A percentile compares a stretch with the other conserved stretches of the same genome.
These are phyloP conservation scores for Porphyra umbilicalis DNA, from an alignment of 31 red algal genomes.

Conservation along the genomic window DNA sequence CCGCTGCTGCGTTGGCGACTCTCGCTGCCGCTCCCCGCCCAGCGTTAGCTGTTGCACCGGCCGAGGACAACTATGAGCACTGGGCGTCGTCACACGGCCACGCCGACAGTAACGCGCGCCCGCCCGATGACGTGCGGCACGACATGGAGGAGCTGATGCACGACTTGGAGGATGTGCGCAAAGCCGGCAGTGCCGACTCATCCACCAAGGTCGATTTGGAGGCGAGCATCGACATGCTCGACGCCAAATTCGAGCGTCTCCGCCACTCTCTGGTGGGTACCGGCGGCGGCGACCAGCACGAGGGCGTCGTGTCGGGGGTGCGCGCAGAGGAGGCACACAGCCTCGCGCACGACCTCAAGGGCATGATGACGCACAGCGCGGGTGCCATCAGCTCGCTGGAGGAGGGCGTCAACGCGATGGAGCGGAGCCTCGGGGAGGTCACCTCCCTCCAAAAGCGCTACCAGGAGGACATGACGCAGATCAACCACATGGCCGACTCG, in stretches of 20 bases:
- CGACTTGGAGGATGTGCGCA: background rate
- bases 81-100: background rate
- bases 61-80: background rate
- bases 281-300: background rate
- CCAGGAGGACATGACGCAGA: background rate
- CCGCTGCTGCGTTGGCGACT: background rate
- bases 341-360: background rate
- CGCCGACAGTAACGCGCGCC: background rate
- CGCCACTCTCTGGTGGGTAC: background rate
- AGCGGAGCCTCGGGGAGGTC: background rate
- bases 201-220: background rate
- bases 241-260: background rate
- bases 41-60: background rate
- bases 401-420: background rate
- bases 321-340: background rate
- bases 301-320: background rate
- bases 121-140: background rate
- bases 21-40: background rate
- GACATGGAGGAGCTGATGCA: background rate
- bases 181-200: background rate
- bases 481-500: background rate
- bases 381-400: background rate
- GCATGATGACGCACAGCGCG: background rate
- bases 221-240: background rate
- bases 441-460: background rate